Evolutionary conservation across 2,329 filamentous ascomycete species (phyloP), one percentile per base, ranked within the genome.

Genomic region (Apiospora rasikravindrae): DNA sequence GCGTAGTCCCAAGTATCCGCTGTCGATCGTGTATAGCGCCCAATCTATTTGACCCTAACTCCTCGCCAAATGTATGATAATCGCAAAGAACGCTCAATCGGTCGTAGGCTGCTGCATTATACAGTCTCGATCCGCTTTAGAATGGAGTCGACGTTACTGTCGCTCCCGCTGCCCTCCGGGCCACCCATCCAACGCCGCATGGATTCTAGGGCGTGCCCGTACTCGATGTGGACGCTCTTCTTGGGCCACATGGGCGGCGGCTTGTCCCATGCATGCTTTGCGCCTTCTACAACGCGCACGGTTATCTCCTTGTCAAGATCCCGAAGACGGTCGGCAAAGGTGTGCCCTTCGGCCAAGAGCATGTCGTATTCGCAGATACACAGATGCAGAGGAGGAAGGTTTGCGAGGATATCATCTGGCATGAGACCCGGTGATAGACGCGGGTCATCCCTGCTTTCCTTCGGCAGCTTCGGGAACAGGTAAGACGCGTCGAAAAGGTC

Each of bases 401-500:
- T 29, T 22, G 73, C 72, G 1, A 79, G 53, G n/a, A 77, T 44
- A 19, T 73, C 73, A 44, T 79, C 78, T 0, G 77, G 69, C 77
- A 79, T 79, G 24, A 79, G 49, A 47, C 77, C 74, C 69, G 82
- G 90, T 0, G 88, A 91, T 2, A 92, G 82, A 14, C 87, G 85
- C 2, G 86, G 87, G 73, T 90, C 86, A 10, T 81, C 82, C 10
- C 88, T 84, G 40, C 87, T 80, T 24, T 73, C 75, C 29, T 74
- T 73, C 2, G 84, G 81, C 6, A 86, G 82, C 10, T 85, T 81
- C 2, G 88, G 88, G 72, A 87, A 86, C 45, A 92, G 80, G 77
- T 92, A 92, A 0, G 86, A 87, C 6, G 88, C 86, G 76, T 92
- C 90, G 76, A 92, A 91, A 10, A 92, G 83, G 73, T 90, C 86